Base-by-base conservation (phyloP, 1,284 basidiomycete species). In the Pseudozyma sp. region DNA sequence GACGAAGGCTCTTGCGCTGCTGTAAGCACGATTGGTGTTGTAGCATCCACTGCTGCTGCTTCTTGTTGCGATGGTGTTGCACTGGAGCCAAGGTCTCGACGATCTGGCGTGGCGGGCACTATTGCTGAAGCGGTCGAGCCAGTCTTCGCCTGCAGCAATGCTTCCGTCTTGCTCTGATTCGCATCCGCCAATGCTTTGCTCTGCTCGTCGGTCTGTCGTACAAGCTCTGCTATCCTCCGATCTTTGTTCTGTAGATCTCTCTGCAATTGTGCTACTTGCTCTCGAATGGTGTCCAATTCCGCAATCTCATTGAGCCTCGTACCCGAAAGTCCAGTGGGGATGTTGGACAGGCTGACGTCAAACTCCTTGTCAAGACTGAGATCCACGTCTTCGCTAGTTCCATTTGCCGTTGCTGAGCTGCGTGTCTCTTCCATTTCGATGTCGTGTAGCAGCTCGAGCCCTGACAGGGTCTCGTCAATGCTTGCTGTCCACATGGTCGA, bases 281-380 rank as follows among this genome's bases (percentile, higher is more conserved):
- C 44, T 39, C 59, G 64, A 13, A 57, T 19, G 39, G 54, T 14
- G 18, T 63, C 57, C 8, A 67, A 5, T 34, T 64, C 66, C 5
- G 58, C 55, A 1, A 60, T 16, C 34, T 59, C 52, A 35, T 50
- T 34, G 6, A 74, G 16, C 11, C 48, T 52, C 1, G 52, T 43
- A 1, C 53, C 49, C 13, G 68, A 70, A 10, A 68, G 18, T 0
- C 67, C 67, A 3, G 66, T 70, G 11, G 71, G 66, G 36, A 70
- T 75, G 40, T 66, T 56, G 18, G 67, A 75, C 53, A 70, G 50
- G 47, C 66, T 67, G n/a, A 70, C 63, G 51, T 75, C 71, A 14
- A 74, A 75, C 39, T 58, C 56, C 31, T 62, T 61, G 34, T 69
- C 65, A 16, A 59, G 45, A 38, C 62, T 69, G 12, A n/a, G 19